Evolutionary conservation across 768 basidiomycete genomes (phyloP), one percentile per base, ranked within the genome.

Genomic region (Amanita molliuscula): DNA sequence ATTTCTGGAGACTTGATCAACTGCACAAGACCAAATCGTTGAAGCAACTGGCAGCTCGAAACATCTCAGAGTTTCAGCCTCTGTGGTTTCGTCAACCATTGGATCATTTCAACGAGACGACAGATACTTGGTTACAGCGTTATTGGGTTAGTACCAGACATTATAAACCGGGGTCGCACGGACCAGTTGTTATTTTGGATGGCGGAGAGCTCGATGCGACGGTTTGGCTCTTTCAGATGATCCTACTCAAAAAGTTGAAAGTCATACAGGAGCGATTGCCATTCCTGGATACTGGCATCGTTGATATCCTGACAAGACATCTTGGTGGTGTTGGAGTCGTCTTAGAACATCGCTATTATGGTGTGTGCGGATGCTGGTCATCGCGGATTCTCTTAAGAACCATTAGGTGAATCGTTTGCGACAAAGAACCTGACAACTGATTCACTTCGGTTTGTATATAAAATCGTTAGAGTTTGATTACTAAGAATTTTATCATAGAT

Each of bases 291-390:
- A 84, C 78, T 0, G 88, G 93, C 1, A 94, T 97, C 54, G 77
- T 87, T 5, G 86, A 90, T 40, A 94, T 96, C 51, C 70, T 97
- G 49, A 72, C 88, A 2, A 82, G 77, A 49, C 84, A 84, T 16
- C 95, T 91, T 0, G 77, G 81, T n/a, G 95, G 95, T 4, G 73
- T 97, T 4, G 85, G 87, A 16, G 78, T 96, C 36, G 79, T 97
- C n/a, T 72, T 97, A 31, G 93, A 97, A 62, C 93, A 97, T 64
- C 77, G 93, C 54, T 92, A 86, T 63, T 95, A 95, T 61, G 90
- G 91, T 73, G 54, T 29, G 61, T 28, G 16, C 68, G 23, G 25
- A 6, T n/a, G 31, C n/a, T 48, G 6, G 40, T 4, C 6, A 15
- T 25, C 15, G 31, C 50, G 35, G 53, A 57, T 44, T 60, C 44